Percentiles rank a stretch among this genome's conserved stretches.
These are phyloP conservation scores for Colletotrichum tanaceti DNA, from an alignment of 2,329 filamentous ascomycete genomes.

Conservation along the genomic window DNA sequence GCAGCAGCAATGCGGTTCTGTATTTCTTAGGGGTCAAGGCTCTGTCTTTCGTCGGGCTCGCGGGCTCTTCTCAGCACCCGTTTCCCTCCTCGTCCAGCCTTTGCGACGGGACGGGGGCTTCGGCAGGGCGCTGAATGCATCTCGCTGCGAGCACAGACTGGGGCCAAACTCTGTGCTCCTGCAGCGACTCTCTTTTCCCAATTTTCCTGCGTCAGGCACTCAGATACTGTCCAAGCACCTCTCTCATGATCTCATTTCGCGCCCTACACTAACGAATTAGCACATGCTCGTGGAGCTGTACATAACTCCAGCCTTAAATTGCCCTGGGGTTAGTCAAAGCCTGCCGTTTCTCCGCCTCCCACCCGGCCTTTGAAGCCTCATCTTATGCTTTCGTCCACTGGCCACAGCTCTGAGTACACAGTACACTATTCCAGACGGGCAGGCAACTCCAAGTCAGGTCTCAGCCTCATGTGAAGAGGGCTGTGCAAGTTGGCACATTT, in stretches of 20 bases:
- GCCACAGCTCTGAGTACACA: too few species aligned
- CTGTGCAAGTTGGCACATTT: background rate
- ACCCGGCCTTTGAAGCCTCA: background rate
- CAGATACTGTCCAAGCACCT: constrained; percentile 25
- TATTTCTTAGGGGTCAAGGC: background rate
- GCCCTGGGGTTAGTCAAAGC: too few species aligned
- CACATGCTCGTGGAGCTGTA: background rate
- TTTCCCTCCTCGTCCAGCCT: background rate
- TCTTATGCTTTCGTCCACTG: background rate
- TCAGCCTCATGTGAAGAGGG: constrained; percentile 14
- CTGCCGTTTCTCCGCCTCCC: background rate
- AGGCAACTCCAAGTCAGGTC: background rate
- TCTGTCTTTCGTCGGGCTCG: constrained; percentile 24
- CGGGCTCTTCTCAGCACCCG: constrained; percentile 32
- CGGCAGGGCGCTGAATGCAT: constrained; percentile 26
- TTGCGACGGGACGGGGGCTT: constrained; percentile 3
- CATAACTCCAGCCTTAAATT: background rate
- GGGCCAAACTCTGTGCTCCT: constrained; percentile 40
- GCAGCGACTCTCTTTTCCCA: constrained; percentile 7
- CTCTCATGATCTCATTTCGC: background rate
- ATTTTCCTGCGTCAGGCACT: constrained; percentile 13
- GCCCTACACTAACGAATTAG: too few species aligned
- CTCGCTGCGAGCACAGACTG: constrained; percentile 34
- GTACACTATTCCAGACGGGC: background rate
- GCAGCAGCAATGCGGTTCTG: too few species aligned